Percentiles rank a stretch among this genome's conserved stretches.
Conservation (phyloP, 2,329 filamentous ascomycete genomes). For the Neonectria punicea region DNA sequence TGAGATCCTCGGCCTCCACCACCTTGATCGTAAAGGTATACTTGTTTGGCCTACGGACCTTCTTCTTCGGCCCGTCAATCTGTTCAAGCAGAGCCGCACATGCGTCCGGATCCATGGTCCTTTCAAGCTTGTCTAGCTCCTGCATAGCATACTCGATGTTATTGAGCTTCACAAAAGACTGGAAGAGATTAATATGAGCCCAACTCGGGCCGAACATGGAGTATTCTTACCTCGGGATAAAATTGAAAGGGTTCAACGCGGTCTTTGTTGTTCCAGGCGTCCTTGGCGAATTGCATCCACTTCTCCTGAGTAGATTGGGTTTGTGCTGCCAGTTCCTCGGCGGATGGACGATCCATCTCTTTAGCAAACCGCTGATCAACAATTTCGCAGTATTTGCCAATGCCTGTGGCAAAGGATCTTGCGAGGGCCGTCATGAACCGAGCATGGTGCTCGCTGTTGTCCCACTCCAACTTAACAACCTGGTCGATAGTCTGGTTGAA, state of each 20-base stretch:
- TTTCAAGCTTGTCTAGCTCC: slow-evolving; percentile 90
- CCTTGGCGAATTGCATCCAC: slow-evolving; percentile 92
- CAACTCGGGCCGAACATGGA: not conserved
- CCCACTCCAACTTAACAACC: slow-evolving; percentile 87
- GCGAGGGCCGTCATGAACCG: slow-evolving; percentile 96
- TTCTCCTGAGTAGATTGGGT: slow-evolving; percentile 89
- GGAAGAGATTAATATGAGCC: slow-evolving; percentile 44
- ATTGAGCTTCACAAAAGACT: slow-evolving; percentile 98
- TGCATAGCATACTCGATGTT: slow-evolving; percentile 96
- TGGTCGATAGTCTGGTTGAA: slow-evolving; percentile 94
- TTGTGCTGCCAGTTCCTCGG: slow-evolving; percentile 83
- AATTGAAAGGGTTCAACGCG: slow-evolving; percentile 98
- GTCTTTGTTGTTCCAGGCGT: slow-evolving; percentile 91
- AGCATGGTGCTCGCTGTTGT: slow-evolving; percentile 91
- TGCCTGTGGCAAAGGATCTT: slow-evolving; percentile 83
- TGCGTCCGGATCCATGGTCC: slow-evolving; percentile 88
- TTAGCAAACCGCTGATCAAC: slow-evolving; percentile 85
- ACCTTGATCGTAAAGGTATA: slow-evolving; percentile 99
- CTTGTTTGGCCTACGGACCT: slow-evolving; percentile 76
- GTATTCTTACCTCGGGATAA: slow-evolving; percentile 78
- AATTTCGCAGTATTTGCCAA: slow-evolving; percentile 91
- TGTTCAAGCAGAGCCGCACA: slow-evolving; percentile 85
- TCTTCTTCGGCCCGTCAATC: slow-evolving; percentile 75
- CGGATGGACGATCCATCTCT: slow-evolving; percentile 93
- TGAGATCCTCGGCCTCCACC: slow-evolving; percentile 96